Evolutionary conservation across 805 yeast genomes (phyloP), one percentile per base, ranked within the genome.

Genomic region (Yarrowia deformans): DNA sequence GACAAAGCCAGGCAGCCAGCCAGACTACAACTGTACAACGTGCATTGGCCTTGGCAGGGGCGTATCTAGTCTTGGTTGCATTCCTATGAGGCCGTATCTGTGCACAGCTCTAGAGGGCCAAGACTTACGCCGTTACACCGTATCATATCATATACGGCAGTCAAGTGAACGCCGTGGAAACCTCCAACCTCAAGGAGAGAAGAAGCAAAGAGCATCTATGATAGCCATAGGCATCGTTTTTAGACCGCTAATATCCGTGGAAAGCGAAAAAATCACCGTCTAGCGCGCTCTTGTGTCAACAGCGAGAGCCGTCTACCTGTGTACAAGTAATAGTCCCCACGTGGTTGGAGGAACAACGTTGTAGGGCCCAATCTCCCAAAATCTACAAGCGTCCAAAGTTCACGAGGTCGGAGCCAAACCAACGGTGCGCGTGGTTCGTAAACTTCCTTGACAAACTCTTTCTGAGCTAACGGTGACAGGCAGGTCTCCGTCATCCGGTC

Each of bases 361-460:
- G 54, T 32, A 54, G 60, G 60, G 45, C 45, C 35, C 45, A 23
- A 34, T 52, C 58, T 52, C 58, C 58, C 58, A 35, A 18, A 18
- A 35, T 3, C 9, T n/a, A 19, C 18, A 9, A 1, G n/a, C 4
- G 8, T 3, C 9, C 12, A 16, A 35, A 37, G 10, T 50, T 50
- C 5, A 1, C 10, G 7, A 54, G 34, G 14, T 37, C 8, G 29
- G 58, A 13, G n/a, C 40, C 18, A 52, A 32, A 18, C n/a, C 10
- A 35, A 49, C 39, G 54, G 32, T 32, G 34, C 16, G 39, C 42
- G 14, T n/a, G n/a, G n/a, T n/a, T n/a, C 29, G 29, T 29, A 7
- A n/a, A n/a, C n/a, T n/a, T n/a, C 8, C 56, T 18, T 52, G 10
- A 5, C 42, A 35, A 54, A 54, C 60, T 14, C 19, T 2, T 1